phyloP scores from a whole-genome alignment of 768 basidiomycete species.

The Tulasnella sp. region DNA sequence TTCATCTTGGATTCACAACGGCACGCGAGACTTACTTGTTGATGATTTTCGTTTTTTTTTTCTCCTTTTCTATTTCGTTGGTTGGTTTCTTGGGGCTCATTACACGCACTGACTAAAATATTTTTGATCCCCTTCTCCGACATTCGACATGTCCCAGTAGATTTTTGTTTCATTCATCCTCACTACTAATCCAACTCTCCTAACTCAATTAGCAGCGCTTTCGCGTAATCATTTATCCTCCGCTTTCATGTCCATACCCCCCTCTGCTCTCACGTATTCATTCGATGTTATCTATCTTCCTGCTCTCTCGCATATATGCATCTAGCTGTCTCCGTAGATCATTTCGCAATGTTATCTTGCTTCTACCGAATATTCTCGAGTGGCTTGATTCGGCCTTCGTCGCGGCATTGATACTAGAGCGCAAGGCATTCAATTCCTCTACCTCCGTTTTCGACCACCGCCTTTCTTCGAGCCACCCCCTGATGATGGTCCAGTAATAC shows the following conservation, averaged over 20 bases:
- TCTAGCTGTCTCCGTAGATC: conserved; percentile 2
- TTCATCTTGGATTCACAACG: conserved; percentile 1
- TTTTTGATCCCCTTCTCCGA: neutral
- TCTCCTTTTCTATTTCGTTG: neutral
- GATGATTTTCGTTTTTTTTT: neutral
- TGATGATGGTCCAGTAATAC: conserved; percentile 34
- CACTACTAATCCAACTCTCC: neutral
- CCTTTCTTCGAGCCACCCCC: neutral
- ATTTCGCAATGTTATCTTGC: conserved; percentile 4
- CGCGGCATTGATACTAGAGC: neutral
- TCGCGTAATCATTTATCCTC: neutral
- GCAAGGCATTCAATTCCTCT: neutral
- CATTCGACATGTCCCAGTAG: conserved; percentile 1
- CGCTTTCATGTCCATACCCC: neutral
- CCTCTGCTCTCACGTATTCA: neutral
- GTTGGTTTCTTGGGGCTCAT: neutral
- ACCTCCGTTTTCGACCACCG: neutral
- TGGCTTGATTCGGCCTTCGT: neutral
- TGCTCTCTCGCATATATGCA: neutral
- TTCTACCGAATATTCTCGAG: neutral
- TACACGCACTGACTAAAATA: neutral
- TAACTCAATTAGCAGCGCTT: neutral
- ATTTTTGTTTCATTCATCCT: neutral
- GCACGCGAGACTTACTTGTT: neutral
- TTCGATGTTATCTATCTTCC: neutral